Evolutionary conservation across 768 basidiomycete species (phyloP).

Genomic region (Rhodosporidiobolus odoratus): DNA sequence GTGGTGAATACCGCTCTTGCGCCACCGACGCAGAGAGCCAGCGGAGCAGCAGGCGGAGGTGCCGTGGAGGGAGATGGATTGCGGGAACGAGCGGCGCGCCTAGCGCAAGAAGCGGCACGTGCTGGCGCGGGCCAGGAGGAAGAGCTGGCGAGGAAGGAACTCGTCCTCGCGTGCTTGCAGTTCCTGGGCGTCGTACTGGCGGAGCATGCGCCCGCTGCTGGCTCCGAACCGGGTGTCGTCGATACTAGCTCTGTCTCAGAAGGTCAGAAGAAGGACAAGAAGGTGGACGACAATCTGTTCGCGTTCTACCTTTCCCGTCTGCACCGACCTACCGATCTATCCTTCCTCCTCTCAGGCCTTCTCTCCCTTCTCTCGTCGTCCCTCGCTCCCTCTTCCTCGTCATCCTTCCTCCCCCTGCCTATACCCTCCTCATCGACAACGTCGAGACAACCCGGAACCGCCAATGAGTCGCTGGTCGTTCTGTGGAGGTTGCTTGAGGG

Average conservation of each 20-base stretch:
- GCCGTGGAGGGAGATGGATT: too few relatives aligned
- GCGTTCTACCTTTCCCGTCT: constrained; percentile 86
- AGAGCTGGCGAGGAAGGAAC: constrained; percentile 54
- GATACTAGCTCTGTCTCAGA: constrained; percentile 45
- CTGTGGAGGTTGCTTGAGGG: constrained; percentile 88
- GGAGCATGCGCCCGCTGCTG: constrained; percentile 65
- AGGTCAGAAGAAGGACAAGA: constrained; percentile 45
- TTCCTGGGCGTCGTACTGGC: constrained; percentile 69
- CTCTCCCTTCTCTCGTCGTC: constrained; percentile 21
- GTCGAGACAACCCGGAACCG: not conserved
- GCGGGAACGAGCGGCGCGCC: constrained; percentile 35
- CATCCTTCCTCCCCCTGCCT: not conserved
- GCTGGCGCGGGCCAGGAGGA: constrained; percentile 48
- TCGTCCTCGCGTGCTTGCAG: constrained; percentile 71
- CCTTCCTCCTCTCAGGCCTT: constrained; percentile 73
- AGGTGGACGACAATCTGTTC: constrained; percentile 75
- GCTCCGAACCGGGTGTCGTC: too few relatives aligned
- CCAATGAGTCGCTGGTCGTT: constrained; percentile 44
- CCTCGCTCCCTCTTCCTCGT: constrained; percentile 39
- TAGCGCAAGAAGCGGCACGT: constrained; percentile 19
- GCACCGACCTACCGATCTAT: constrained; percentile 86
- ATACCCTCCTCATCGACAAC: not conserved
- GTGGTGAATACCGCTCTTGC: constrained; percentile 70
- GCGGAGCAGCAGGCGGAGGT: constrained; percentile 1
- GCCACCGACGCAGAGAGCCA: not conserved